Evolutionary conservation across 805 yeast species (phyloP), one percentile per base, ranked within the genome.

Genomic region (Ogataea siamensis): DNA sequence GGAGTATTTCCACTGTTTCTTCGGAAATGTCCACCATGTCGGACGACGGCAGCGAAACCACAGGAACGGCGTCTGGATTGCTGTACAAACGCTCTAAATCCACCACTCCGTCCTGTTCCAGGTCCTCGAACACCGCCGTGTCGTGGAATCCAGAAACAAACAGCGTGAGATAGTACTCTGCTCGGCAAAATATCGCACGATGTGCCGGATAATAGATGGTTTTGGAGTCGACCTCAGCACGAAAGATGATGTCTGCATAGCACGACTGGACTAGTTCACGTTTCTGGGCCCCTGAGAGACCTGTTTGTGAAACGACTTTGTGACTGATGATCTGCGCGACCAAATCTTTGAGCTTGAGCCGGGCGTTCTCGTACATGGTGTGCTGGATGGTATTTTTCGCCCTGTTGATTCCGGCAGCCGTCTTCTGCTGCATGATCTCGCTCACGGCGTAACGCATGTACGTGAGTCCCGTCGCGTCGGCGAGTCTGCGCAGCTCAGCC

Each of bases 121-220:
- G 23, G 10, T 45, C 46, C 10, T 49, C 46, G 15, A 56, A 44
- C 21, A 45, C 34, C 2, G 48, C 37, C 1, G 47, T 40, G 28
- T 50, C 56, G 16, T 41, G 40, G 40, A 74, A 74, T 2, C 68
- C 55, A 2, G 85, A 77, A 7, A 65, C 55, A 53, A 85, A 77
- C 80, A 83, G 72, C 2, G 77, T 70, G 35, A 69, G 74, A 51
- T 76, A 85, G 56, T 80, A 84, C 29, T 75, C 82, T 3, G 84
- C 73, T 27, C 88, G 61, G 5, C 70, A 58, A 16, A 85, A 54
- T 33, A 84, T 71, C 0, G 84, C 70, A 28, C 79, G 66, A 56
- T 85, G 85, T 5, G 70, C 78, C 1, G 91, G 89, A 51, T 76
- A 83, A 41, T 67, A 68, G 0, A 57, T 51, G 3, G 32, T 54